Evolutionary conservation across 2,329 filamentous ascomycete species (phyloP).

Genomic region (Penicillium glabrum): DNA sequence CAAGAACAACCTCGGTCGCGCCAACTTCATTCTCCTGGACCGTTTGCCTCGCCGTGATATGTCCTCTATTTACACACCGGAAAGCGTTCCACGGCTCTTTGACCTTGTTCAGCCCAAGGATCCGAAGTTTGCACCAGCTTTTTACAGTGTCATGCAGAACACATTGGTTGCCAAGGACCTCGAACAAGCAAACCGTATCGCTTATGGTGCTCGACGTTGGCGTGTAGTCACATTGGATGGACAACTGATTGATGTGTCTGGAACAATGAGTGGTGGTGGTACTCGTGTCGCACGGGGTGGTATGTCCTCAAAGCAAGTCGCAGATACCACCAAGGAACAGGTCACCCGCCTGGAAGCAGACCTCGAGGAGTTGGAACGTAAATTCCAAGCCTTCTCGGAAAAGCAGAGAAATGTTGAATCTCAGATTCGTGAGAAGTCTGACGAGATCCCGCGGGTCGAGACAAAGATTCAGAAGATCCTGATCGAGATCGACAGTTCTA

Average conservation of each 20-base stretch:
- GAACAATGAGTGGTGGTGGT: constrained; percentile 98
- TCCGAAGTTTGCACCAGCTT: constrained; percentile 81
- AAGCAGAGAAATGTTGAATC: constrained; percentile 78
- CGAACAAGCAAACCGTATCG: constrained; percentile 94
- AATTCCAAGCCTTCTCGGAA: constrained; percentile 81
- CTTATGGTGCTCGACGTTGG: constrained; percentile 91
- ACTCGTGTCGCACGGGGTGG: constrained; percentile 84
- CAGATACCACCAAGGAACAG: constrained; percentile 83
- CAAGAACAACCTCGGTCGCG: constrained; percentile 94
- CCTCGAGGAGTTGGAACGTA: constrained; percentile 78
- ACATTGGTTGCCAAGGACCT: constrained; percentile 91
- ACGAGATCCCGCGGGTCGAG: constrained; percentile 79
- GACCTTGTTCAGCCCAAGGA: constrained; percentile 90
- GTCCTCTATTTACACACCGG: constrained; percentile 79
- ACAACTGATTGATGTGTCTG: constrained; percentile 94
- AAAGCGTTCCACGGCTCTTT: constrained; percentile 88
- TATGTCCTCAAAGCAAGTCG: constrained; percentile 95
- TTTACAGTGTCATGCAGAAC: constrained; percentile 93
- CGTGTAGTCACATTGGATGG: constrained; percentile 93
- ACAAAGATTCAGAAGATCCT: constrained; percentile 88
- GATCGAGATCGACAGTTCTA: constrained; percentile 83
- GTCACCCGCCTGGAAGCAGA: constrained; percentile 84
- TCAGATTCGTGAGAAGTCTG: constrained; percentile 68
- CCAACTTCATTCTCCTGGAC: constrained; percentile 95
- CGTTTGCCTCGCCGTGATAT: constrained; percentile 78